Percentiles rank a stretch among this genome's conserved stretches.
Conservation (phyloP, 2,329 filamentous ascomycete genomes). For the Nemania serpens region DNA sequence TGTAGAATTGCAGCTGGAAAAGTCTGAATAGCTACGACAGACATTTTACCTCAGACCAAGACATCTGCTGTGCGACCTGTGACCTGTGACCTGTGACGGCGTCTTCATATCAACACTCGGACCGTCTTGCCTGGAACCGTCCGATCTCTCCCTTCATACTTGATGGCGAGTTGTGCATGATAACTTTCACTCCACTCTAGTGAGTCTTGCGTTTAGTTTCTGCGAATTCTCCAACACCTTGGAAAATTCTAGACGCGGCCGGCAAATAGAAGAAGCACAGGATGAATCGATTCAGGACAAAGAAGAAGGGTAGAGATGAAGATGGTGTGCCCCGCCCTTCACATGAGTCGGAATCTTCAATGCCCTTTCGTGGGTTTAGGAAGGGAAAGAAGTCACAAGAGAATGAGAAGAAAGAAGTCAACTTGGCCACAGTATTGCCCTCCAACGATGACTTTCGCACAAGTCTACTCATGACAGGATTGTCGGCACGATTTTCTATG, state of each 20-base stretch:
- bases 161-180: slow-evolving; percentile 20
- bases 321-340: slow-evolving; percentile 55
- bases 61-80: slow-evolving; percentile 1
- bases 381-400: slow-evolving; percentile 59
- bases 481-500: slow-evolving; percentile 97
- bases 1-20: slow-evolving; percentile 13
- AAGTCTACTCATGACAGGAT: slow-evolving; percentile 91
- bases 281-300: slow-evolving; percentile 80
- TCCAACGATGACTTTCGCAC: slow-evolving; percentile 90
- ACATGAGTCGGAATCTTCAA: slow-evolving; percentile 58
- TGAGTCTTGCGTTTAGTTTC: neutral
- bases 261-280: slow-evolving; percentile 13
- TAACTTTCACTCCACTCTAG: slow-evolving; percentile 3
- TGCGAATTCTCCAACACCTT: neutral
- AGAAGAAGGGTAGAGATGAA: slow-evolving; percentile 71
- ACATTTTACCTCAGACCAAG: slow-evolving; percentile 4
- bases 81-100: neutral
- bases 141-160: neutral
- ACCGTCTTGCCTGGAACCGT: neutral
- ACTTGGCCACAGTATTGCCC: slow-evolving; percentile 76
- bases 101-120: neutral
- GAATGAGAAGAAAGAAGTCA: slow-evolving; percentile 68
- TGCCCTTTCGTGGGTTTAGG: slow-evolving; percentile 60
- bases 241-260: neutral
- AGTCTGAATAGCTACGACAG: slow-evolving; percentile 9